A percentile compares a stretch with the other conserved stretches of the same genome.
phyloP scores from a whole-genome alignment of 2,329 filamentous ascomycete species.

The Cytospora piceicola region DNA sequence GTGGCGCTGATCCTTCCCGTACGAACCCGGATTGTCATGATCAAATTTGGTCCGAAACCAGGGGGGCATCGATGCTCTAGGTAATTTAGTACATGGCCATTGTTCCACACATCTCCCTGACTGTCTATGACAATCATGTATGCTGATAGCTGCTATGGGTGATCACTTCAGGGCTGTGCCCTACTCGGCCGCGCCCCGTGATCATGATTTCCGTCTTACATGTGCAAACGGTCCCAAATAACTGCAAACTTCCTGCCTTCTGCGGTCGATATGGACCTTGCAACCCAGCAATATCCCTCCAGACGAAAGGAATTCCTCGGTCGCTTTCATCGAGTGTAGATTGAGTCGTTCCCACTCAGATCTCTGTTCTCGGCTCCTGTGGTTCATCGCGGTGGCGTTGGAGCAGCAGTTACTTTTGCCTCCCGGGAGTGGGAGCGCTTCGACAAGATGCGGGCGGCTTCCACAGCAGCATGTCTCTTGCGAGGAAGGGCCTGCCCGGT shows the following conservation, averaged over 20 bases:
- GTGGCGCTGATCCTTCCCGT: background rate
- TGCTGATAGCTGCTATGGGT: background rate
- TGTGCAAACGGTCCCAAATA: background rate
- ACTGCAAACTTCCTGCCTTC: too few species aligned
- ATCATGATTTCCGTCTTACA: background rate
- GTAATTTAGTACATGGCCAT: background rate
- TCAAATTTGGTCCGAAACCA: background rate
- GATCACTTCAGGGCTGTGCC: background rate
- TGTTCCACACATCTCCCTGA: background rate
- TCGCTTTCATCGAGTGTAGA: background rate
- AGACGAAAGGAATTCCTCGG: background rate
- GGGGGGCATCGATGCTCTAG: background rate
- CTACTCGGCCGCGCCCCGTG: background rate
- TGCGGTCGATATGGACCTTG: background rate
- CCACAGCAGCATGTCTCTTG: background rate
- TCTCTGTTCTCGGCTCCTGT: background rate
- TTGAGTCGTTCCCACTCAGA: background rate
- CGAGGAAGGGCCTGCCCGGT: background rate
- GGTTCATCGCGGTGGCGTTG: background rate
- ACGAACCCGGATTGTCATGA: background rate
- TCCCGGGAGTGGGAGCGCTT: background rate
- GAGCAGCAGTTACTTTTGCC: background rate
- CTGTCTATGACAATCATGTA: background rate
- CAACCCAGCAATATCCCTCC: background rate
- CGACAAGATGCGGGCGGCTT: background rate